Percentiles rank a stretch among this genome's conserved stretches.
phyloP scores from a whole-genome alignment of 768 basidiomycete genomes.

The Symmetrospora coprosmae region DNA sequence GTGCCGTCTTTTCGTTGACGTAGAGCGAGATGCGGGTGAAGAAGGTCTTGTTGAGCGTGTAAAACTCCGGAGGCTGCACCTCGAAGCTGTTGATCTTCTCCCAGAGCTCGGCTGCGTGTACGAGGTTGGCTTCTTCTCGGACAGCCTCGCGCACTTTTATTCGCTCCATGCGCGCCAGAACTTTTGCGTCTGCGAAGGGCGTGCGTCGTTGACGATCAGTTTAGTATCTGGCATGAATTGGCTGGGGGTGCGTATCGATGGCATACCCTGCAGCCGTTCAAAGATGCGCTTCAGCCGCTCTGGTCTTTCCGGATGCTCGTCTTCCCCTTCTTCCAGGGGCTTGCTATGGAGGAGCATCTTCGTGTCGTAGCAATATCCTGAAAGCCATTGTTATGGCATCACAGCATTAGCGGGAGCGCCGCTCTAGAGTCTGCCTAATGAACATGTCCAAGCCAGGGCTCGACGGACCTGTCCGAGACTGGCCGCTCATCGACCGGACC shows the following conservation, averaged over 20 bases:
- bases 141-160: conserved; percentile 60
- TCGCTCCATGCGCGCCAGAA: conserved; percentile 58
- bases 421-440: no score
- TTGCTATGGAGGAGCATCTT: conserved; percentile 73
- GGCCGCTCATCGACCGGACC: no score
- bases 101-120: conserved; percentile 86
- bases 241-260: no score
- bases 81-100: conserved; percentile 70
- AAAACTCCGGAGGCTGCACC: conserved; percentile 17
- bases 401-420: no score
- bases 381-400: no score
- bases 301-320: conserved; percentile 57
- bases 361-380: conserved; percentile 47
- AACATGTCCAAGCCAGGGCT: no score
- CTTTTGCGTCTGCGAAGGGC: conserved; percentile 39
- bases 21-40: conserved; percentile 89
- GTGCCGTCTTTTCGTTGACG: conserved; percentile 69
- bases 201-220: background rate
- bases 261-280: conserved; percentile 44
- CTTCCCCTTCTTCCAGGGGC: conserved; percentile 43
- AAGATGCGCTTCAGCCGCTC: conserved; percentile 65
- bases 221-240: background rate
- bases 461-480: no score
- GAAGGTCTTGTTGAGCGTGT: conserved; percentile 46
- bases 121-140: conserved; percentile 66